These are phyloP conservation scores for Talaromyces sp. DNA, from an alignment of 2,329 filamentous ascomycete genomes.

Conservation along the genomic window DNA sequence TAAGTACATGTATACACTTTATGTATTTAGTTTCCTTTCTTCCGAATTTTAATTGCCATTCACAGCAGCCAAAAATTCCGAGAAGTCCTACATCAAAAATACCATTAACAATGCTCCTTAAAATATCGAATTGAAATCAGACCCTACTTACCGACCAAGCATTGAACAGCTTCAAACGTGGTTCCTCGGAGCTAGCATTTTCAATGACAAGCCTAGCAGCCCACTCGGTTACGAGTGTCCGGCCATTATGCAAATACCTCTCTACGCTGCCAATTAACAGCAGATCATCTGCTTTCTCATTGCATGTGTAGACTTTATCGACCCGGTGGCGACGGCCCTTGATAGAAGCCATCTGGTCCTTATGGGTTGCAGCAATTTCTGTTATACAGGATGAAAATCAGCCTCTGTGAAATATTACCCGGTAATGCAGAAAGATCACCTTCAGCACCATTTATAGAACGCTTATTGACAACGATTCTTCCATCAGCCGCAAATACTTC, in stretches of 20 bases:
- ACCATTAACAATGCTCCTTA: too few species aligned
- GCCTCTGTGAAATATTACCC: neutral
- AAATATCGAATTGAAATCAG: too few species aligned
- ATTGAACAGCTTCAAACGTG: neutral
- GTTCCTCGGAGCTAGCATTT: neutral
- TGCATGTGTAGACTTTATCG: neutral
- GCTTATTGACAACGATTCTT: neutral
- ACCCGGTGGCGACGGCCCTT: neutral
- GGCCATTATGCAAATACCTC: neutral
- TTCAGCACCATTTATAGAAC: neutral
- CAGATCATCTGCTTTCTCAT: neutral
- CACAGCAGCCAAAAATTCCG: neutral
- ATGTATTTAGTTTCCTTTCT: neutral
- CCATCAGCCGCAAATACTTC: slow-evolving; percentile 7
- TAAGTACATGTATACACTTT: too few species aligned
- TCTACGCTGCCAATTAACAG: neutral
- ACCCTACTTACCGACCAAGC: neutral
- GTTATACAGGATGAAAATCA: too few species aligned
- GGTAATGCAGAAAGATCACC: neutral
- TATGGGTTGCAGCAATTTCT: neutral
- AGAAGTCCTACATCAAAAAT: neutral
- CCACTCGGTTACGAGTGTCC: neutral
- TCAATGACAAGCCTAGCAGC: neutral
- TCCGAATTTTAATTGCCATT: neutral
- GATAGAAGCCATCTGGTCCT: neutral